phyloP scores from a whole-genome alignment of 352 stramenopile species.

The Globisporangium polare region DNA sequence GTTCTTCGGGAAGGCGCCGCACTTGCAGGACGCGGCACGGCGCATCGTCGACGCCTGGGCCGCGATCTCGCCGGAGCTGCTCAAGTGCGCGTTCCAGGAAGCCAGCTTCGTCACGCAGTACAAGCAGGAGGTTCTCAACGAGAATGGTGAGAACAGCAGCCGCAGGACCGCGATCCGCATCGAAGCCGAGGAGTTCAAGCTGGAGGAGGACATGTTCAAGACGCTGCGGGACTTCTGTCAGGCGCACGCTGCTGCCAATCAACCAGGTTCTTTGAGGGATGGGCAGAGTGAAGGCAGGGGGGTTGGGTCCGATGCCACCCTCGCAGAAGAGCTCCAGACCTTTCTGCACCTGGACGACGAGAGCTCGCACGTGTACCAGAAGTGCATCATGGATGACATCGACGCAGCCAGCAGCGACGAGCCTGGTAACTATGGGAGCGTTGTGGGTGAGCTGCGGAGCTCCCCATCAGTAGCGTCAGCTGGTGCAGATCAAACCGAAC shows the following conservation, averaged over 20 bases:
- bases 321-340: constrained; percentile 9
- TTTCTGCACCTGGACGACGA: constrained; percentile 17
- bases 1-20: constrained; percentile 19
- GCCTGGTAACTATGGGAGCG: too few relatives aligned
- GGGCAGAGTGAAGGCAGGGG: neutral
- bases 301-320: neutral
- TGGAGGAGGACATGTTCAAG: constrained; percentile 11
- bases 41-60: constrained; percentile 19
- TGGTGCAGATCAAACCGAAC: neutral
- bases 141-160: neutral
- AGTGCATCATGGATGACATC: constrained; percentile 16
- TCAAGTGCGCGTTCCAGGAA: constrained; percentile 12
- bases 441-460: neutral
- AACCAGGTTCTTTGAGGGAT: neutral
- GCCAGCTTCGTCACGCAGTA: constrained; percentile 9
- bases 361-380: constrained; percentile 7
- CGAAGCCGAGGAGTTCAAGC: constrained; percentile 9
- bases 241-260: neutral
- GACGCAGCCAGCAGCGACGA: neutral
- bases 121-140: neutral
- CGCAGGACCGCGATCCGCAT: constrained; percentile 3
- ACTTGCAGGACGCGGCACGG: constrained; percentile 19
- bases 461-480: neutral
- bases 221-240: constrained; percentile 3
- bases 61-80: constrained; percentile 11